These are phyloP conservation scores for Chaetomium strumarium DNA, from an alignment of 2,329 filamentous ascomycete species.

Conservation along the genomic window DNA sequence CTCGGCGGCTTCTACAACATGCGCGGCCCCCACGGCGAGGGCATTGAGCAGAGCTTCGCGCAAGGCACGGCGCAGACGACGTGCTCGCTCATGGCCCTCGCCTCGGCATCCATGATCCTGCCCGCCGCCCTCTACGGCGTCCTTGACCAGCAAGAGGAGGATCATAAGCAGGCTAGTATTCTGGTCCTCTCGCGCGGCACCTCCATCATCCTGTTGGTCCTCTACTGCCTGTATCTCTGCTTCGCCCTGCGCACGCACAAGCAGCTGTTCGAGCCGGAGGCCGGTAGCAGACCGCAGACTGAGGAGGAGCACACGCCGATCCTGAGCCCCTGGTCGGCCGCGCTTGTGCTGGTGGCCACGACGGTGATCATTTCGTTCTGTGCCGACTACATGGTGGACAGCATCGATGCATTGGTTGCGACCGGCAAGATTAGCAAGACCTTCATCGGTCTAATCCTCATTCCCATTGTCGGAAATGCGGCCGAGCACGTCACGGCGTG, in stretches of 20 bases:
- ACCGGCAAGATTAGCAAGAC: constrained; percentile 69
- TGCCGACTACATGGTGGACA: constrained; percentile 71
- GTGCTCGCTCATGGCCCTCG: constrained; percentile 67
- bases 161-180: constrained; percentile 50
- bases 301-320: constrained; percentile 39
- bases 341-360: constrained; percentile 59
- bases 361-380: constrained; percentile 67
- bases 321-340: constrained; percentile 58
- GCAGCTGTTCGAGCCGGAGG: constrained; percentile 60
- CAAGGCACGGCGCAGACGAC: constrained; percentile 72
- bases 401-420: constrained; percentile 66
- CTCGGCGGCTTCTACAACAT: constrained; percentile 64
- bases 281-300: constrained; percentile 17
- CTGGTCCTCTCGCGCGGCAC: constrained; percentile 70
- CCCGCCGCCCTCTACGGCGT: constrained; percentile 69
- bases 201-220: constrained; percentile 64
- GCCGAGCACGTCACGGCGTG: constrained; percentile 78
- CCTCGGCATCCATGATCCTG: constrained; percentile 72
- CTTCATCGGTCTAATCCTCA: constrained; percentile 73
- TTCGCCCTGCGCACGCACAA: constrained; percentile 75
- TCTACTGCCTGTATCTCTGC: constrained; percentile 71
- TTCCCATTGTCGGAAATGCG: constrained; percentile 75
- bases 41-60: constrained; percentile 66
- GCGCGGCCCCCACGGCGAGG: constrained; percentile 48
- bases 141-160: constrained; percentile 41